Evolutionary conservation across 2,329 filamentous ascomycete species (phyloP).

Genomic region (Madurella fahalii): DNA sequence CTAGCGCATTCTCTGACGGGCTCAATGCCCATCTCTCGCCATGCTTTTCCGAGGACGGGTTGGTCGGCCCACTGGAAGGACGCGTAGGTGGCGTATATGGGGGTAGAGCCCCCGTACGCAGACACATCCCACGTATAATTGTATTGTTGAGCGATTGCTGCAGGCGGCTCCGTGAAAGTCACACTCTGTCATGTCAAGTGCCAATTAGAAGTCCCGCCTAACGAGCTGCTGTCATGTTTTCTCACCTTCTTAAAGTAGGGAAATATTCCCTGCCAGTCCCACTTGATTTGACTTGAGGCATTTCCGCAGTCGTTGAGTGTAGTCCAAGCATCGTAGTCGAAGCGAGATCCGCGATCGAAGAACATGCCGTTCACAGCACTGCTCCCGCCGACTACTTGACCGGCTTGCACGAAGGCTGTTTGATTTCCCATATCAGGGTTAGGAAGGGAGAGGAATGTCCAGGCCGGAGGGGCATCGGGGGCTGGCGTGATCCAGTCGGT

Average conservation of each 20-base stretch:
- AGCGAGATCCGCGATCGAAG: constrained; percentile 34
- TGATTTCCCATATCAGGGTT: constrained; percentile 26
- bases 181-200: constrained; percentile 23
- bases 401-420: constrained; percentile 29
- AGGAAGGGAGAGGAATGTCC: constrained; percentile 10
- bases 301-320: constrained; percentile 16
- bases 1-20: constrained; percentile 26
- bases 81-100: constrained; percentile 32
- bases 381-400: constrained; percentile 35
- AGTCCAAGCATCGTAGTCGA: constrained; percentile 36
- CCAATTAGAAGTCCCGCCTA: neutral
- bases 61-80: constrained; percentile 32
- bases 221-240: neutral
- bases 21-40: constrained; percentile 27
- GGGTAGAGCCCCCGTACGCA: constrained; percentile 30
- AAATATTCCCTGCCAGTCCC: constrained; percentile 35
- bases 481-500: constrained; percentile 16
- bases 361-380: constrained; percentile 38
- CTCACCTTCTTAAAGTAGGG: constrained; percentile 36
- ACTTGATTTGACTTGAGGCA: constrained; percentile 22
- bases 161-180: constrained; percentile 30
- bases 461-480: constrained; percentile 3
- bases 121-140: constrained; percentile 21
- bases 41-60: constrained; percentile 17
- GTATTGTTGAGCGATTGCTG: constrained; percentile 17